These are phyloP conservation scores for Plenodomus tracheiphilus DNA, from an alignment of 2,329 filamentous ascomycete genomes.

Conservation along the genomic window DNA sequence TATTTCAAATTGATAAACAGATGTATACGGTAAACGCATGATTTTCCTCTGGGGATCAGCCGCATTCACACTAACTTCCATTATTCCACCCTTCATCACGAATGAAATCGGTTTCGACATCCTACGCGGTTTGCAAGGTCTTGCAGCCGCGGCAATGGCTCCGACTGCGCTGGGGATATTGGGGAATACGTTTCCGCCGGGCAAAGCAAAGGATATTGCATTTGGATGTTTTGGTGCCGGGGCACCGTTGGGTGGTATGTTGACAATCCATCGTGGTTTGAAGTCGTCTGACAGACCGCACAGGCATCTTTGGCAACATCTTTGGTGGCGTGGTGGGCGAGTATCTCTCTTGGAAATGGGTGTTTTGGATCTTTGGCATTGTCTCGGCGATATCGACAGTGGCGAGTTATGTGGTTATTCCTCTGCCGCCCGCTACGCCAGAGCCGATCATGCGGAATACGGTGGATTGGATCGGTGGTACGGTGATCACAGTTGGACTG, in stretches of 20 bases:
- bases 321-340: constrained; percentile 66
- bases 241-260: constrained; percentile 65
- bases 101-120: constrained; percentile 71
- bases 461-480: constrained; percentile 69
- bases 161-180: constrained; percentile 73
- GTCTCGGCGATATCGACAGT: constrained; percentile 61
- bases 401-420: constrained; percentile 64
- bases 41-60: constrained; percentile 68
- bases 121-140: constrained; percentile 67
- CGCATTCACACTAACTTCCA: constrained; percentile 63
- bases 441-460: constrained; percentile 46
- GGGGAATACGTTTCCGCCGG: constrained; percentile 67
- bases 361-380: constrained; percentile 62
- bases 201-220: constrained; percentile 71
- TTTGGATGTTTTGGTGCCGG: constrained; percentile 60
- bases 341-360: constrained; percentile 49
- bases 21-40: constrained; percentile 67
- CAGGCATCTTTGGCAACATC: constrained; percentile 64
- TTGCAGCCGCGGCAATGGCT: constrained; percentile 70
- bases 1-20: constrained; percentile 38
- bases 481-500: constrained; percentile 64
- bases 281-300: constrained; percentile 61
- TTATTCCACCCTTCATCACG: constrained; percentile 65
- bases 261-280: constrained; percentile 65
- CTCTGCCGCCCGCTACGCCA: constrained; percentile 49